Evolutionary conservation across 2,329 filamentous ascomycete species (phyloP).

Genomic region (Dothistroma septosporum): DNA sequence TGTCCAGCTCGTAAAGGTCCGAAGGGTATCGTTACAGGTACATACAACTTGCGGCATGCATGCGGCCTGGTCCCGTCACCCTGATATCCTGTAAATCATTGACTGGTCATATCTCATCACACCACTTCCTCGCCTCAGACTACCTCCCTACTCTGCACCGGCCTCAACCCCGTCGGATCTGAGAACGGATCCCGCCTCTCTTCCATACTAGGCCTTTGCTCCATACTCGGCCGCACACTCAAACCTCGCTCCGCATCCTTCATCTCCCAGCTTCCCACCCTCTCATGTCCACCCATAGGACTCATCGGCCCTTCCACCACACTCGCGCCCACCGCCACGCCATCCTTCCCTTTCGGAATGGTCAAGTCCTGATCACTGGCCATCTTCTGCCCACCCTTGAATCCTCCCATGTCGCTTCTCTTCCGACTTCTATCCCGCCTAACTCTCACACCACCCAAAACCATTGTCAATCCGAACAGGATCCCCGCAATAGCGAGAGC

Average conservation of each 20-base stretch:
- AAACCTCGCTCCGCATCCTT: constrained; percentile 30
- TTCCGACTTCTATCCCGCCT: constrained; percentile 33
- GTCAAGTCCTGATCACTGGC: constrained; percentile 53
- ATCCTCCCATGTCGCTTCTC: constrained; percentile 46
- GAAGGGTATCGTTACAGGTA: constrained; percentile 2
- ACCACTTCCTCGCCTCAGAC: constrained; percentile 35
- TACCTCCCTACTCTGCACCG: constrained; percentile 47
- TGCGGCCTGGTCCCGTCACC: neutral
- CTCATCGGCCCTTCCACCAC: constrained; percentile 32
- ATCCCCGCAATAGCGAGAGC: constrained; percentile 46
- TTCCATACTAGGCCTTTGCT: constrained; percentile 45
- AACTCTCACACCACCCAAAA: constrained; percentile 46
- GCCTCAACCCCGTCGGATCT: constrained; percentile 36
- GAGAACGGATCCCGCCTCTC: constrained; percentile 37
- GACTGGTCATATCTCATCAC: neutral
- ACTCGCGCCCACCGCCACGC: constrained; percentile 30
- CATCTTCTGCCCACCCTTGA: constrained; percentile 54
- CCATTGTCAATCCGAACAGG: constrained; percentile 40
- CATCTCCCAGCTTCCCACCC: constrained; percentile 57
- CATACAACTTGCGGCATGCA: neutral
- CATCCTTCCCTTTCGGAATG: constrained; percentile 42
- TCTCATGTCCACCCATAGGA: constrained; percentile 43
- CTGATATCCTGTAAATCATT: neutral
- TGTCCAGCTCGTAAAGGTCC: neutral
- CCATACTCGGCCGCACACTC: constrained; percentile 42